Evolutionary conservation across 768 basidiomycete species (phyloP), one percentile per base, ranked within the genome.

Genomic region (Rubroboletus satanas): DNA sequence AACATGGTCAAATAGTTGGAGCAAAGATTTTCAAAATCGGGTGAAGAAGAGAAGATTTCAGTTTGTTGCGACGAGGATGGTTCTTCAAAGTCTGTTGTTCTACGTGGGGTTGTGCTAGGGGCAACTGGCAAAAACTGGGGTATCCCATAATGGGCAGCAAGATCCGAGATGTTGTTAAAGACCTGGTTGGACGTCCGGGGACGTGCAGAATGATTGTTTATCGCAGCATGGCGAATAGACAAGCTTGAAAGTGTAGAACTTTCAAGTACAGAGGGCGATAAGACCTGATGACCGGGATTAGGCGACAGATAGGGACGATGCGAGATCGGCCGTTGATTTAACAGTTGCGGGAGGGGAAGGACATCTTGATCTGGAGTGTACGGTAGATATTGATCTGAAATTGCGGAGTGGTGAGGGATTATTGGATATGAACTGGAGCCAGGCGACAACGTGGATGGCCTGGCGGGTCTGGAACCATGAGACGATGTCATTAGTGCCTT

Each of bases 61-160:
- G 50, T 46, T 17, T 50, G 56, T 45, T 66, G 60, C 51, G 69
- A 52, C 36, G 64, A 67, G 54, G 71, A 63, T 51, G 66, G 39
- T 62, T 75, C 67, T 63, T 73, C 66, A 59, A 70, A 49, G 59
- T 75, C 66, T 48, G 64, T 59, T 62, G 69, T 51, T 69, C 71
- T 74, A 65, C 69, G 77, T 54, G 79, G 77, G 61, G 75, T 77
- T 68, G 82, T 82, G 51, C 82, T 79, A 57, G 88, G 88, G 52
- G 82, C 81, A 49, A 82, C 83, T 44, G 88, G 88, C 45, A 90
- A 71, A 58, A 77, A 79, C 61, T 83, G 80, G 56, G 88, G 88
- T 67, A 90, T 83, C 73, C 87, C 88, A 88, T 89, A 83, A 55
- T 88, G 88, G 65, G 83, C 77, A 63, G 87, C 84, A 53, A 87